Evolutionary conservation across 495 filamentous ascomycete species (phyloP).

Genomic region (Penicillium desertorum): DNA sequence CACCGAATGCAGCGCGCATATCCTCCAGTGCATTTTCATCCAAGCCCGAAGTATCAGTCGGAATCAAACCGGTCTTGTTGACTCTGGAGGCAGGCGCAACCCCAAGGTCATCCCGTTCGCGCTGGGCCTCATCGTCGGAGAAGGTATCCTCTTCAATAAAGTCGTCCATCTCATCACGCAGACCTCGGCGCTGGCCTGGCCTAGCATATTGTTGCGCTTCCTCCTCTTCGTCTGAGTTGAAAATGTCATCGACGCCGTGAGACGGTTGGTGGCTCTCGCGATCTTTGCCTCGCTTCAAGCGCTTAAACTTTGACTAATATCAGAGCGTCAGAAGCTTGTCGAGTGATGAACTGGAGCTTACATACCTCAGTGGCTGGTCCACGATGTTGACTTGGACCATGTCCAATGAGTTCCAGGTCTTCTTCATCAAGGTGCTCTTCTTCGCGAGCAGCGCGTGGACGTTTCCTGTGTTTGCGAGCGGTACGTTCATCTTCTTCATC

Average conservation of each 20-base stretch:
- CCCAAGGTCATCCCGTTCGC: slow-evolving; percentile 80
- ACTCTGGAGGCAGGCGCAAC: slow-evolving; percentile 70
- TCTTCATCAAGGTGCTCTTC: slow-evolving; percentile 92
- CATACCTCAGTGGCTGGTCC: slow-evolving; percentile 63
- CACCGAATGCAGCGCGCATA: slow-evolving; percentile 92
- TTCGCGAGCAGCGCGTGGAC: slow-evolving; percentile 54
- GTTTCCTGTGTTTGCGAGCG: slow-evolving; percentile 58
- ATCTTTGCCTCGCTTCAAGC: slow-evolving; percentile 87
- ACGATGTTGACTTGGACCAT: slow-evolving; percentile 65
- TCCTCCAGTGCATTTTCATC: slow-evolving; percentile 91
- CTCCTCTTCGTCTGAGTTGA: slow-evolving; percentile 89
- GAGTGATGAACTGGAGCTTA: not conserved
- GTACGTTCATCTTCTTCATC: slow-evolving; percentile 75
- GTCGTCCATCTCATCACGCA: slow-evolving; percentile 86
- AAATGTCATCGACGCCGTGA: slow-evolving; percentile 82
- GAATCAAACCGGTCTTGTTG: slow-evolving; percentile 56
- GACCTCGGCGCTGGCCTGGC: slow-evolving; percentile 50
- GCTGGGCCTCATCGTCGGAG: slow-evolving; percentile 78
- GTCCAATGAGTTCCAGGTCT: slow-evolving; percentile 91
- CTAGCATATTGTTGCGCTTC: slow-evolving; percentile 59
- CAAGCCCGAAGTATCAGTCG: slow-evolving; percentile 68
- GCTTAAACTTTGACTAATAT: slow-evolving; percentile 82
- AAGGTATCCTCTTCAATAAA: slow-evolving; percentile 97
- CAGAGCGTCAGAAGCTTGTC: not conserved
- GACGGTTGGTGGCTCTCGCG: slow-evolving; percentile 57